These are phyloP conservation scores for Agrocybe chaxingu DNA, from an alignment of 768 basidiomycete genomes.

Conservation along the genomic window DNA sequence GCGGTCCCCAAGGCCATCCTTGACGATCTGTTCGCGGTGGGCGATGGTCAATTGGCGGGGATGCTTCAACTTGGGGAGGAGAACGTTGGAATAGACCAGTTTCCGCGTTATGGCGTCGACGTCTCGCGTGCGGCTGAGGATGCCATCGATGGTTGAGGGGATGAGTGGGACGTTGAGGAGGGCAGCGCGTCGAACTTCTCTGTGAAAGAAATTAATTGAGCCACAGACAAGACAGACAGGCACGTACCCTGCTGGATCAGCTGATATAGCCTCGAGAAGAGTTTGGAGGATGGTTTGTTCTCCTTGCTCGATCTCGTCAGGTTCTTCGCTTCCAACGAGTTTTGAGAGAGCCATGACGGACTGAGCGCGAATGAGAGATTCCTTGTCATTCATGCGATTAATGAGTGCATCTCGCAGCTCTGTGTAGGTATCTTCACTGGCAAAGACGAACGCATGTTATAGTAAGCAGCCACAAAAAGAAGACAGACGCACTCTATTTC, in stretches of 20 bases:
- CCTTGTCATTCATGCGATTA: constrained; percentile 85
- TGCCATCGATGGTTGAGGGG: constrained; percentile 53
- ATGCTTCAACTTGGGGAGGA: constrained; percentile 54
- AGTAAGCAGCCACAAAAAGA: not conserved
- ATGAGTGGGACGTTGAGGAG: constrained; percentile 73
- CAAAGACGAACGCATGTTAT: not conserved
- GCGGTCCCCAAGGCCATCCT: constrained; percentile 85
- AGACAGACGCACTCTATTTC: constrained; percentile 75
- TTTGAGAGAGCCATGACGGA: constrained; percentile 80
- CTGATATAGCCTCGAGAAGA: constrained; percentile 63
- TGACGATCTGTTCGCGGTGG: constrained; percentile 83
- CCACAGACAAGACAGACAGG: not conserved
- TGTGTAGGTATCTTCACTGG: constrained; percentile 80
- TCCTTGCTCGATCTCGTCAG: constrained; percentile 45
- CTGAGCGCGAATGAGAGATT: constrained; percentile 77
- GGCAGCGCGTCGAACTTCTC: constrained; percentile 91
- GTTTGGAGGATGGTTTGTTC: constrained; percentile 59
- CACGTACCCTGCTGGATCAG: constrained; percentile 68
- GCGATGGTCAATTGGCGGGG: constrained; percentile 71
- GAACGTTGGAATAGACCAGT: constrained; percentile 67
- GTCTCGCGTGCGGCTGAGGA: constrained; percentile 84
- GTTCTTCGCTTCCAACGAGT: constrained; percentile 69
- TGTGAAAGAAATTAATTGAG: constrained; percentile 15
- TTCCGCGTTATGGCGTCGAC: constrained; percentile 78
- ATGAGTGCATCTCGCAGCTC: constrained; percentile 65